Evolutionary conservation across 2,329 filamentous ascomycete genomes (phyloP), one percentile per base, ranked within the genome.

Genomic region (Phaeosphaeriaceae sp.): DNA sequence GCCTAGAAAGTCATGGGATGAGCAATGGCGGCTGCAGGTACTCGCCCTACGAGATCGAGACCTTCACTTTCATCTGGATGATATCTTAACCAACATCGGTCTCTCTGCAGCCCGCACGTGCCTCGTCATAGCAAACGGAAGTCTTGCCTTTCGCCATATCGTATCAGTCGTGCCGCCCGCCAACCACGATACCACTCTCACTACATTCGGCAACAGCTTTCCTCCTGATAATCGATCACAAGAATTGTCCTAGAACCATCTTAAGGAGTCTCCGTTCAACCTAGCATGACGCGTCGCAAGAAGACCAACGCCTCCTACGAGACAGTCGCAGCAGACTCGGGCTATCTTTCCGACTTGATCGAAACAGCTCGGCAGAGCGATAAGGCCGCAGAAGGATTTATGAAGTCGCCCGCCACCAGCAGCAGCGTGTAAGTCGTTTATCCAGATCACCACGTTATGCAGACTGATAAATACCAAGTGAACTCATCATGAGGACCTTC

Each of bases 331-430:
- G 48, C 31, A 13, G 49, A 51, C 36, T 41, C 33, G 4, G 49
- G 49, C 21, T 51, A 44, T 42, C 33, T 51, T 4, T 51, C 49
- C 7, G 49, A 51, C 36, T 20, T 51, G 33, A 20, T 44, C 19
- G 17, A 22, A 19, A 25, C 11, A 20, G 33, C 49, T 21, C 49
- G 36, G 7, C 22, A 27, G 10, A 51, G 22, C 22, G 36, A 51
- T 13, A 21, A 24, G n/a, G 49, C 49, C 21, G 33, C 49, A 4
- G 49, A 36, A 13, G 17, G 10, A 11, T 36, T 25, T 20, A 22
- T 44, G 20, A 31, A 11, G 20, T 51, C 49, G 7, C 24, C 46
- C 15, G 15, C 46, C 17, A 24, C 10, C n/a, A 7, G 24, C 24
- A 27, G 46, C 31, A 48, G 13, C 46, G 10, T 19, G 46, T 48